These are phyloP conservation scores for Ogataea zsoltii DNA, from an alignment of 805 yeast genomes.

Conservation along the genomic window DNA sequence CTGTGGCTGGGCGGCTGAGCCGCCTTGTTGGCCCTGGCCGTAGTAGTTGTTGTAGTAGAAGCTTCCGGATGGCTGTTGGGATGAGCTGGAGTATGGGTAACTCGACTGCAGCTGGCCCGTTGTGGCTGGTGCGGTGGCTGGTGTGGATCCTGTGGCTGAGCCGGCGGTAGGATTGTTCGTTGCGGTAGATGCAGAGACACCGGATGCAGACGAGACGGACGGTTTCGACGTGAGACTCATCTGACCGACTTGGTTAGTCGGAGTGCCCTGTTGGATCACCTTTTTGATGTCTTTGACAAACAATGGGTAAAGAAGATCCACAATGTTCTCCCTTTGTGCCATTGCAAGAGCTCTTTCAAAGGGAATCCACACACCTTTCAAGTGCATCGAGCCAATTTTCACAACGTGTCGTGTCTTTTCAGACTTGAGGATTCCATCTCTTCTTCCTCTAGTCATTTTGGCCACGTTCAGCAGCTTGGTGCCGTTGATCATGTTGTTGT, in stretches of 20 bases:
- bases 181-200: constrained; percentile 1
- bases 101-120: constrained; percentile 12
- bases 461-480: constrained; percentile 67
- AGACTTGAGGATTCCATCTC: constrained; percentile 67
- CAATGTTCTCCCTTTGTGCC: constrained; percentile 65
- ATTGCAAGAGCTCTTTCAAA: constrained; percentile 65
- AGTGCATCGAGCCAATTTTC: constrained; percentile 70
- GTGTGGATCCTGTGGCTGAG: constrained; percentile 6
- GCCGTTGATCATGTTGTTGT: constrained; percentile 69
- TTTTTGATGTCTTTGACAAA: constrained; percentile 62
- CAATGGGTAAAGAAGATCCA: constrained; percentile 53
- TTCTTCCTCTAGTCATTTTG: constrained; percentile 67
- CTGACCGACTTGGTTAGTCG: constrained; percentile 28
- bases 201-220: constrained; percentile 8
- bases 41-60: constrained; percentile 22
- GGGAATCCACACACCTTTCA: constrained; percentile 74
- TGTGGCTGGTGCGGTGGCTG: constrained; percentile 9
- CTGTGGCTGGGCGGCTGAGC: constrained; percentile 15
- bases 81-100: constrained; percentile 17
- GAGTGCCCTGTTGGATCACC: constrained; percentile 34
- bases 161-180: background rate
- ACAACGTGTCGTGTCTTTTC: constrained; percentile 67
- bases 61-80: constrained; percentile 17
- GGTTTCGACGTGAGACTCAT: constrained; percentile 21
- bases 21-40: constrained; percentile 14